phyloP scores from a whole-genome alignment of 495 filamentous ascomycete species.

The Daldinia childiae region DNA sequence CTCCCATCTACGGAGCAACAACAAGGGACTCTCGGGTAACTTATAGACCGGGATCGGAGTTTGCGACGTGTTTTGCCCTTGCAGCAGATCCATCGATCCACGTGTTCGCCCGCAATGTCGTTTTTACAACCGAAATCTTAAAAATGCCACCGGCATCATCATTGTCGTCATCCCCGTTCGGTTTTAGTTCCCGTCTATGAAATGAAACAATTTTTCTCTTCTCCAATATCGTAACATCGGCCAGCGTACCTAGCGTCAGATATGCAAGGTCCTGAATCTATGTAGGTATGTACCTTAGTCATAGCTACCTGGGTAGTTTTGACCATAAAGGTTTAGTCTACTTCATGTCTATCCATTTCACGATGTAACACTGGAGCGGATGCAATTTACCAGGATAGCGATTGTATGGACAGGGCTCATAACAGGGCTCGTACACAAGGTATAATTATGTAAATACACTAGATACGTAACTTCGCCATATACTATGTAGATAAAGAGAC shows the following conservation, averaged over 20 bases:
- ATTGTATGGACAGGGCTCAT: constrained; percentile 3
- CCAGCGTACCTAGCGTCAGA: constrained; percentile 34
- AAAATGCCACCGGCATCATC: neutral
- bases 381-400: constrained; percentile 29
- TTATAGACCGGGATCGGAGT: neutral
- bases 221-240: constrained; percentile 28
- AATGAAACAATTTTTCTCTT: constrained; percentile 26
- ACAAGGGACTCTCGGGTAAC: no score
- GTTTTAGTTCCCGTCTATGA: constrained; percentile 18
- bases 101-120: constrained; percentile 23
- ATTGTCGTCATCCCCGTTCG: constrained; percentile 20
- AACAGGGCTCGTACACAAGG: neutral
- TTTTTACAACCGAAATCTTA: constrained; percentile 22
- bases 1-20: neutral
- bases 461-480: neutral
- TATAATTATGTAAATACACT: neutral
- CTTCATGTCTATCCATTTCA: constrained; percentile 28
- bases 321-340: constrained; percentile 9
- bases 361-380: constrained; percentile 38
- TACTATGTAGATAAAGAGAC: no score
- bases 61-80: constrained; percentile 23
- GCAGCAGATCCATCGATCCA: constrained; percentile 37
- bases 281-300: constrained; percentile 14
- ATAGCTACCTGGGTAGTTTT: constrained; percentile 14
- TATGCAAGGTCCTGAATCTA: constrained; percentile 10